These are phyloP conservation scores for Neofusicoccum sp. DNA, from an alignment of 2,329 filamentous ascomycete species.

Conservation along the genomic window DNA sequence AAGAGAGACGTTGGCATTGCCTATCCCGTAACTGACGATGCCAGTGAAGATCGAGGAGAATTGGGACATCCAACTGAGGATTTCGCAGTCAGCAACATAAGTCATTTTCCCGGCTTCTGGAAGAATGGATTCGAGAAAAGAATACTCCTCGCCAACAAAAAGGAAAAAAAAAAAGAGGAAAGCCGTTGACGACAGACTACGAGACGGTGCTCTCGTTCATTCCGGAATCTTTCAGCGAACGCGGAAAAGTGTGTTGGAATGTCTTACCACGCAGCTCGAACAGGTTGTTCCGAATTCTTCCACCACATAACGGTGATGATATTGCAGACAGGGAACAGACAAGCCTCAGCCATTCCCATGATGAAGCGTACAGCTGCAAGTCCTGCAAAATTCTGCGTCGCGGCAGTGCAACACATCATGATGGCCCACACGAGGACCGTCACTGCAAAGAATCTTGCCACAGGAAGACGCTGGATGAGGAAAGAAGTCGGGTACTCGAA, in stretches of 20 bases:
- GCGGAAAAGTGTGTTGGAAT: background rate
- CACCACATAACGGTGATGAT: slow-evolving; percentile 15
- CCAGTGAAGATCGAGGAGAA: slow-evolving; percentile 8
- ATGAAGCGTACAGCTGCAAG: slow-evolving; percentile 11
- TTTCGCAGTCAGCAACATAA: background rate
- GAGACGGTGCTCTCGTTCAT: no score
- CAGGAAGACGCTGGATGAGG: slow-evolving; percentile 25
- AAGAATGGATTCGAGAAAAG: no score
- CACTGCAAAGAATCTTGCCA: slow-evolving; percentile 25
- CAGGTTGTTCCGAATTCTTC: slow-evolving; percentile 1
- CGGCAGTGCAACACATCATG: slow-evolving; percentile 22
- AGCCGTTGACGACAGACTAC: no score
- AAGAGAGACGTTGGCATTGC: background rate
- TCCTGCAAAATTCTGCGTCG: slow-evolving; percentile 22
- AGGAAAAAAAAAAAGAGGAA: no score
- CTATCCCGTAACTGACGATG: slow-evolving; percentile 8
- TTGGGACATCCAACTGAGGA: slow-evolving; percentile 9
- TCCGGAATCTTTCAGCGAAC: no score
- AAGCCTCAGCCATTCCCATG: slow-evolving; percentile 14
- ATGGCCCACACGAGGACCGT: slow-evolving; percentile 23
- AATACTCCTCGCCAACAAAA: no score
- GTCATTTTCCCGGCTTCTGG: no score
- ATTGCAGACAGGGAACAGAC: slow-evolving; percentile 1
- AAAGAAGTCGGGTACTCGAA: slow-evolving; percentile 24
- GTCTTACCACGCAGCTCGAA: slow-evolving; percentile 1